These are phyloP conservation scores for Babesia caballi DNA, from an alignment of 169 alveolate genomes.

Conservation along the genomic window DNA sequence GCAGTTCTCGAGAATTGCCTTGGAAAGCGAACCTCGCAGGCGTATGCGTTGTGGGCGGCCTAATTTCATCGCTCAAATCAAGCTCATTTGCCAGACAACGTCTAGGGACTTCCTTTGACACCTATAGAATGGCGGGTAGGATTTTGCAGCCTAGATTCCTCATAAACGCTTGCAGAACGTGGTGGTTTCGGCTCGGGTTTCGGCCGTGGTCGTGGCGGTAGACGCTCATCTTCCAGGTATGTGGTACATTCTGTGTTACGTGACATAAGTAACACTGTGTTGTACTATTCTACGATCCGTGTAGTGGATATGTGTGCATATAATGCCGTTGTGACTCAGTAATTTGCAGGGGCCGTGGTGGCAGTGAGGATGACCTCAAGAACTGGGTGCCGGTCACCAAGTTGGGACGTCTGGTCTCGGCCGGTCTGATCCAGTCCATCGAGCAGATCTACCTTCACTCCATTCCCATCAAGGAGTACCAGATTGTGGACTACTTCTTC, in stretches of 20 bases:
- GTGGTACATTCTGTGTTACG: background rate
- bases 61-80: background rate
- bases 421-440: slow-evolving; percentile 92
- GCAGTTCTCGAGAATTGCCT: background rate
- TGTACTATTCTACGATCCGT: background rate
- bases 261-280: background rate
- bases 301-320: background rate
- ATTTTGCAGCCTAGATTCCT: background rate
- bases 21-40: background rate
- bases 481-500: slow-evolving; percentile 94
- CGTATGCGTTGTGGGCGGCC: slow-evolving; percentile 1
- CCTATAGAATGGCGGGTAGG: slow-evolving; percentile 29
- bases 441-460: slow-evolving; percentile 99
- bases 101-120: background rate
- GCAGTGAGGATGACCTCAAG: slow-evolving; percentile 92
- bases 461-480: slow-evolving; percentile 98
- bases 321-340: background rate
- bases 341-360: slow-evolving; percentile 35
- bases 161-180: slow-evolving; percentile 26
- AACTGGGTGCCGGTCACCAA: slow-evolving; percentile 99
- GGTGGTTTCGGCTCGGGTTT: slow-evolving; percentile 65
- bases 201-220: slow-evolving; percentile 63
- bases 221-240: slow-evolving; percentile 39
- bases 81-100: background rate
- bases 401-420: slow-evolving; percentile 98